Evolutionary conservation across 1,284 basidiomycete species (phyloP).

Genomic region (Volvariella volvacea): DNA sequence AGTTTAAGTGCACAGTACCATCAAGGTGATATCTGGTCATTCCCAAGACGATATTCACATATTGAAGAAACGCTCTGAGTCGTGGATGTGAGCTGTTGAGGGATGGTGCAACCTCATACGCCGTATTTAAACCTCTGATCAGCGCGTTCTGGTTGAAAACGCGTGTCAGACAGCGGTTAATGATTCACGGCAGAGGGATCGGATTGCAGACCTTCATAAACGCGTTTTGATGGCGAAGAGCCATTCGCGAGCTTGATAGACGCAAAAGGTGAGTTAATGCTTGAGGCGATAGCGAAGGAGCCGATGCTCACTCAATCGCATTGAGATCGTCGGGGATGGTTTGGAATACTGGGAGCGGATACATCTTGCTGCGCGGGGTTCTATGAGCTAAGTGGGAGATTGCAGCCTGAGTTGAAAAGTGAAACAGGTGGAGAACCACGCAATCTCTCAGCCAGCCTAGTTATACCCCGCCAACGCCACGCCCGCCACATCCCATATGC

Average conservation of each 20-base stretch:
- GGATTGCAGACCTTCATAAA: slow-evolving; percentile 20
- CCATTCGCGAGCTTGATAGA: slow-evolving; percentile 16
- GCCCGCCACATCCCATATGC: no score
- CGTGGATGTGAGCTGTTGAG: slow-evolving; percentile 9
- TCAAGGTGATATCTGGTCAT: slow-evolving; percentile 17
- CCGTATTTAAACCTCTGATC: slow-evolving; percentile 18
- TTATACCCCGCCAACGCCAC: no score
- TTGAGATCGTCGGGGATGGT: slow-evolving; percentile 15
- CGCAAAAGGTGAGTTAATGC: neutral
- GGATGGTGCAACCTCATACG: slow-evolving; percentile 14
- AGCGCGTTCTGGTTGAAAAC: slow-evolving; percentile 17
- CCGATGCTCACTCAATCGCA: slow-evolving; percentile 15
- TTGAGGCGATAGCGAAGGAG: neutral
- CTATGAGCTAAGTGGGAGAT: no score
- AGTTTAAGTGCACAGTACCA: slow-evolving; percentile 8
- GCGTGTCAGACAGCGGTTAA: neutral
- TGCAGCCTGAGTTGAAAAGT: no score
- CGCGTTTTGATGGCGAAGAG: slow-evolving; percentile 17
- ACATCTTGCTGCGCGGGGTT: slow-evolving; percentile 8
- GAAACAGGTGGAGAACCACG: no score
- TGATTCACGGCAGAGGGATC: no score
- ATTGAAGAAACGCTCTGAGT: slow-evolving; percentile 17
- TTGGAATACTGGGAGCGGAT: slow-evolving; percentile 17
- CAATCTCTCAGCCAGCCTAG: no score
- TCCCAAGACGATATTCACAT: slow-evolving; percentile 16